Percentiles rank a stretch among this genome's conserved stretches.
phyloP scores from a whole-genome alignment of 176 grass and related monocot genomes.

The Oryza punctata region DNA sequence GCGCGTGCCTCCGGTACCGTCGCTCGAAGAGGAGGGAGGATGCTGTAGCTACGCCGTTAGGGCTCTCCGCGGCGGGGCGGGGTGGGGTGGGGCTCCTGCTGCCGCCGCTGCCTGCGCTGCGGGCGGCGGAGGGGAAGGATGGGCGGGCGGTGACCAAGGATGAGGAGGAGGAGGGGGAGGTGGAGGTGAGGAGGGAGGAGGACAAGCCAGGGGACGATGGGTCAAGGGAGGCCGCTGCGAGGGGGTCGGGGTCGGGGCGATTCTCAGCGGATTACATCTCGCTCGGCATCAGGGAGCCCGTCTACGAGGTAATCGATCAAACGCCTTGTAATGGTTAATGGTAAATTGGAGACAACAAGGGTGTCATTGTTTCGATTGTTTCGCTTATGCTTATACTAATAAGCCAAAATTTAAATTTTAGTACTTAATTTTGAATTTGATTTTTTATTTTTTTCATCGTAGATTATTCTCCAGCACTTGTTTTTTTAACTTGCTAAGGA shows the following conservation, averaged over 20 bases:
- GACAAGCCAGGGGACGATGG: neutral
- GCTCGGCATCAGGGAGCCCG: slow-evolving; percentile 83
- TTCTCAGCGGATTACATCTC: slow-evolving; percentile 64
- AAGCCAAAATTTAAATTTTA: too few species aligned
- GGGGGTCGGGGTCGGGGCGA: slow-evolving; percentile 30
- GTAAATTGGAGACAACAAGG: neutral
- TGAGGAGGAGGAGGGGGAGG: slow-evolving; percentile 5
- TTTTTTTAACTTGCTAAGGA: too few species aligned
- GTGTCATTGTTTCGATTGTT: too few species aligned
- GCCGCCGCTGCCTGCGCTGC: slow-evolving; percentile 17
- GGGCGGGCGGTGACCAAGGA: slow-evolving; percentile 41
- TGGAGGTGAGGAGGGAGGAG: neutral
- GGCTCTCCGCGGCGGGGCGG: slow-evolving; percentile 12
- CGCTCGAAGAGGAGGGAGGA: slow-evolving; percentile 19
- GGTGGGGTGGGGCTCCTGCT: slow-evolving; percentile 20
- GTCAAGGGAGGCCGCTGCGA: slow-evolving; percentile 17
- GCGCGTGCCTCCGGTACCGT: slow-evolving; percentile 29
- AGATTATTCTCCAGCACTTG: too few species aligned
- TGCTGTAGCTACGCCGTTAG: slow-evolving; percentile 4
- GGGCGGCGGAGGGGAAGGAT: slow-evolving; percentile 43
- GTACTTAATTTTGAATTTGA: too few species aligned
- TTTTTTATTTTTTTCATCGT: too few species aligned
- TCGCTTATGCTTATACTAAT: too few species aligned
- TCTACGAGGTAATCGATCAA: slow-evolving; percentile 66
- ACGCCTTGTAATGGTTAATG: neutral